phyloP scores from a whole-genome alignment of 768 basidiomycete species.

The Tricholomella constricta region DNA sequence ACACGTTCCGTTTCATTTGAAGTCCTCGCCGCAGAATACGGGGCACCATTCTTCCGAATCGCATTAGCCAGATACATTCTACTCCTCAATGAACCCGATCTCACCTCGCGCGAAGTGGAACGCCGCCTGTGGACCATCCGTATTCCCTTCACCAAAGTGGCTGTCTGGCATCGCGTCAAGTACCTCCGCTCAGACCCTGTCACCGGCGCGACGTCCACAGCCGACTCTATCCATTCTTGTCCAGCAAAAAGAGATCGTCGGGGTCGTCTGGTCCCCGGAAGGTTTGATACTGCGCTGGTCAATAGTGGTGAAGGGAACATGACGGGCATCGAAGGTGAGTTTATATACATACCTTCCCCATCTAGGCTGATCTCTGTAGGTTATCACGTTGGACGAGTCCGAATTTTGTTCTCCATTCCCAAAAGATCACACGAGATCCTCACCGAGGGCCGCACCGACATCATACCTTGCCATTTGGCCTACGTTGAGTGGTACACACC shows the following conservation, averaged over 20 bases:
- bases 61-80: slow-evolving; percentile 28
- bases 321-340: slow-evolving; percentile 19
- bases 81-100: slow-evolving; percentile 11
- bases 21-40: background rate
- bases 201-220: too few species aligned
- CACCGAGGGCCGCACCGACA: slow-evolving; percentile 6
- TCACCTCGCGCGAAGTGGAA: slow-evolving; percentile 15
- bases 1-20: slow-evolving; percentile 16
- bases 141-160: slow-evolving; percentile 24
- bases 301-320: background rate
- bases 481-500: slow-evolving; percentile 31
- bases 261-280: too few species aligned
- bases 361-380: slow-evolving; percentile 8
- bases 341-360: background rate
- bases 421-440: slow-evolving; percentile 1
- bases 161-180: slow-evolving; percentile 34
- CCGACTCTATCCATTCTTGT: too few species aligned
- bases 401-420: too few species aligned
- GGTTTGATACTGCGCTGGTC: too few species aligned
- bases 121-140: background rate
- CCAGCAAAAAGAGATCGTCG: too few species aligned
- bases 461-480: too few species aligned
- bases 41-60: slow-evolving; percentile 14
- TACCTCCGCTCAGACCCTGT: too few species aligned
- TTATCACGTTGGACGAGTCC: slow-evolving; percentile 27